Base-by-base conservation (phyloP, 139 green algal genomes). In the Klebsormidium nitens region DNA sequence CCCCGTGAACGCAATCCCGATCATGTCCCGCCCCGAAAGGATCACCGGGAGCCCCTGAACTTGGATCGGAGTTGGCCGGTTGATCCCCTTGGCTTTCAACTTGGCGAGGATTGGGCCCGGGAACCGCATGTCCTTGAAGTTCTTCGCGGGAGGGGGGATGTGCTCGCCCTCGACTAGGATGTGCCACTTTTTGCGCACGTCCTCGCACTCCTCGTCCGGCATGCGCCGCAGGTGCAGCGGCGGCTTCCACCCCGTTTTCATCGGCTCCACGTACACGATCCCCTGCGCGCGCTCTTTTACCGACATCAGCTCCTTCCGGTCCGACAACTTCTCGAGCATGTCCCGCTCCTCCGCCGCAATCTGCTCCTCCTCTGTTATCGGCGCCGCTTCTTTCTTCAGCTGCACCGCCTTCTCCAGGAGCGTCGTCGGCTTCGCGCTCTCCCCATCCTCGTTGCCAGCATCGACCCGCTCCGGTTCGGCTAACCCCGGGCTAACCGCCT, bases 1-100 rank as follows among this genome's bases (percentile, higher is more conserved):
- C 0, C 95, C 95, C 2, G 95, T 99, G 85, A 93, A 97, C 0
- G 91, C 91, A 64, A 99, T 95, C 48, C 95, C 95, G 56, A 99
- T 98, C 84, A 98, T 97, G 87, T 99, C 95, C 0, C 95, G 71
- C 1, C 95, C 95, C 11, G 89, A 86, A 32, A 99, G 80, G 23
- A 95, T 86, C 50, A 89, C 84, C 3, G 95, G 94, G 55, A 98
- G 74, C 40, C 91, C 95, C 82, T 94, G 93, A 67, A 96, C 92
- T 81, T 98, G 93, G 74, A 97, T 97, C 58, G 92, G 89, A 0
- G 74, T 77, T 38, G 76, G 72, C 36, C 64, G 44, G 29, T 79
- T 82, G 77, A 98, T 98, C 57, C 88, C 86, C 65, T 91, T 90
- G 37, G 29, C 47, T 52, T 85, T 79, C 56, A 98, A 82, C 48